Conservation (phyloP, 495 filamentous ascomycete species). For the Xylaria longipes region DNA sequence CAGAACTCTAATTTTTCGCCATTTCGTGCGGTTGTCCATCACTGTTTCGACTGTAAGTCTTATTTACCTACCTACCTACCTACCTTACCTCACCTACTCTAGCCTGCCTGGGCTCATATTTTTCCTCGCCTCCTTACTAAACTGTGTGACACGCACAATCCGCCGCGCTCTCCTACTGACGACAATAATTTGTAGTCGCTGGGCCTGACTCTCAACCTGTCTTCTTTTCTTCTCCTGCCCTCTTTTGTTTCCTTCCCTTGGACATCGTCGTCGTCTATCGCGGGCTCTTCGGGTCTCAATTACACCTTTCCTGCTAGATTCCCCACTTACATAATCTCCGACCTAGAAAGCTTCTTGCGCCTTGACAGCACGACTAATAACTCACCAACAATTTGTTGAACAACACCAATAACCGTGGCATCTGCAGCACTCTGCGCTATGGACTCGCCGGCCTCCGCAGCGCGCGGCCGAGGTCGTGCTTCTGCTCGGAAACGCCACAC, state of each 20-base stretch:
- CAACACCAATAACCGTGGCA: neutral
- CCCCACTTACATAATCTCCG: constrained; percentile 45
- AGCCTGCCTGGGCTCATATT: constrained; percentile 3
- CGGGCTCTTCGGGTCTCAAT: constrained; percentile 22
- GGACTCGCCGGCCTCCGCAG: constrained; percentile 32
- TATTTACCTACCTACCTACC: neutral
- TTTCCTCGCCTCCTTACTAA: constrained; percentile 24
- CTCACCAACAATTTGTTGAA: constrained; percentile 20
- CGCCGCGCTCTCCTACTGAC: constrained; percentile 10
- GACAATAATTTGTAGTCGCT: neutral
- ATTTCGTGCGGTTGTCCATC: neutral
- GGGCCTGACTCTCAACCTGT: neutral
- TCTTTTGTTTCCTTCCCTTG: constrained; percentile 7
- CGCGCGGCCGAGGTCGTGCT: constrained; percentile 33
- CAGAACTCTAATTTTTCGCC: neutral
- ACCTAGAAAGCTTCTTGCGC: constrained; percentile 32
- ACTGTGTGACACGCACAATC: constrained; percentile 4
- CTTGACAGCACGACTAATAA: constrained; percentile 28
- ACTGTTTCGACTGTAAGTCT: constrained; percentile 11
- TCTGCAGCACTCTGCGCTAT: constrained; percentile 20
- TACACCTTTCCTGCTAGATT: constrained; percentile 25
- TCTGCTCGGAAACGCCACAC: constrained; percentile 32
- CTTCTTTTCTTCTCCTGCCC: constrained; percentile 6
- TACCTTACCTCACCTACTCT: neutral
- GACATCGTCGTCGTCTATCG: constrained; percentile 3